Conservation (phyloP, 495 filamentous ascomycete species). For the Neurospora tetraspora region DNA sequence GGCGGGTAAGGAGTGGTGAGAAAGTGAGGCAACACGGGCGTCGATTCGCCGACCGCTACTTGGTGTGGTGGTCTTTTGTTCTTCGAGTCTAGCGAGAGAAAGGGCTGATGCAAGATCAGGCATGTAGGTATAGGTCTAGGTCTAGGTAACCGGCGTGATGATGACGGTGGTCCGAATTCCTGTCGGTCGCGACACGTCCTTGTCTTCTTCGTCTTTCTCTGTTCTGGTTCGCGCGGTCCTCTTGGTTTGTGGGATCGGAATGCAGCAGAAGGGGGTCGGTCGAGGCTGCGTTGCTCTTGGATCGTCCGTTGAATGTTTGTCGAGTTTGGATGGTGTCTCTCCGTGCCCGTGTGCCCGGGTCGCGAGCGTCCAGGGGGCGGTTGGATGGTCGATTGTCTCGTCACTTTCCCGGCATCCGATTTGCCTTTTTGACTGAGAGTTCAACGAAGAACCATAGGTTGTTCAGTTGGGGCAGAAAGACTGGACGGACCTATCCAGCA, state of each 20-base stretch:
- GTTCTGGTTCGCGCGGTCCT: neutral
- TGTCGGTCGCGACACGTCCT: neutral
- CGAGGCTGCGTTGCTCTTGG: neutral
- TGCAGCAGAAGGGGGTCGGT: too few relatives aligned
- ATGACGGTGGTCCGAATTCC: neutral
- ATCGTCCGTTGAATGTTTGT: neutral
- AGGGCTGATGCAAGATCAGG: neutral
- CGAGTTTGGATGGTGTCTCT: neutral
- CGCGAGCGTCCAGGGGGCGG: neutral
- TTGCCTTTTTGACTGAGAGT: neutral
- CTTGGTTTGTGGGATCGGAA: neutral
- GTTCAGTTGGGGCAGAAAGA: neutral
- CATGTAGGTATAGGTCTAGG: neutral
- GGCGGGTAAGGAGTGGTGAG: conserved; percentile 19
- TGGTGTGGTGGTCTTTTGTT: conserved; percentile 4
- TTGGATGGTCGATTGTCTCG: neutral
- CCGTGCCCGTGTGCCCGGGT: neutral
- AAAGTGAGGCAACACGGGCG: conserved; percentile 8
- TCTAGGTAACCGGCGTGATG: neutral
- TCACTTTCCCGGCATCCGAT: neutral
- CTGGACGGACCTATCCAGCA: neutral
- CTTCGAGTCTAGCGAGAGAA: conserved; percentile 1
- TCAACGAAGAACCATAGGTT: neutral
- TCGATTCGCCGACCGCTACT: conserved; percentile 25
- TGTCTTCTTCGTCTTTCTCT: neutral